A percentile compares a stretch with the other conserved stretches of the same genome.
Evolutionary conservation across 2,329 filamentous ascomycete species (phyloP).

Genomic region (Colletotrichum sp.): DNA sequence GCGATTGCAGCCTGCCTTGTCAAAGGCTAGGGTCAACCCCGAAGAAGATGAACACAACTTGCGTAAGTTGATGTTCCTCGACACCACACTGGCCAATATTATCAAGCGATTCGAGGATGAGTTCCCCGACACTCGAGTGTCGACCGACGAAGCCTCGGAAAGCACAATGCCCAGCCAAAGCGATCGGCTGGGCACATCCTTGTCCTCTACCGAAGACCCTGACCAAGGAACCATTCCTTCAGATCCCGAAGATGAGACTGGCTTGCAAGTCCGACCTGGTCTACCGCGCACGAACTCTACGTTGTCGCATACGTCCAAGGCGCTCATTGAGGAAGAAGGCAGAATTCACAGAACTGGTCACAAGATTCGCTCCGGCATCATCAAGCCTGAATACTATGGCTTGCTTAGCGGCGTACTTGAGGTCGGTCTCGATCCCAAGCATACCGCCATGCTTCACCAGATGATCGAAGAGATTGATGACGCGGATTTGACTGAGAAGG

Average conservation of each 20-base stretch:
- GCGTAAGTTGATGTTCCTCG: constrained; percentile 84
- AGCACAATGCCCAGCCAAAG: constrained; percentile 28
- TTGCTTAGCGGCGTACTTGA: constrained; percentile 54
- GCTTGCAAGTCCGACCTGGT: constrained; percentile 42
- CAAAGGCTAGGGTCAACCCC: constrained; percentile 71
- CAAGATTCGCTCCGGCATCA: constrained; percentile 58
- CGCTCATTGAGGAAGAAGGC: constrained; percentile 62
- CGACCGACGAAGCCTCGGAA: constrained; percentile 31
- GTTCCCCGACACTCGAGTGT: constrained; percentile 82
- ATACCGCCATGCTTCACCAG: constrained; percentile 59
- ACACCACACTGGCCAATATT: constrained; percentile 86
- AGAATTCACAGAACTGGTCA: constrained; percentile 61
- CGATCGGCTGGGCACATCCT: constrained; percentile 29
- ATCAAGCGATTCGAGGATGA: constrained; percentile 97
- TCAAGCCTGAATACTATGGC: constrained; percentile 56
- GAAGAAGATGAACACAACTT: constrained; percentile 76
- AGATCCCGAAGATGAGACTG: constrained; percentile 55
- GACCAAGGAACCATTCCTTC: constrained; percentile 44
- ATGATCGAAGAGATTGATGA: constrained; percentile 69
- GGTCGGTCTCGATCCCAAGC: constrained; percentile 54
- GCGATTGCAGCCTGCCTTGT: constrained; percentile 82
- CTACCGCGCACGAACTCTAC: constrained; percentile 59
- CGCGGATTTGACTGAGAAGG: constrained; percentile 57
- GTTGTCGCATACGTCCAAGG: constrained; percentile 53
- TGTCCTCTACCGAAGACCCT: constrained; percentile 36